Conservation (phyloP, 2,329 filamentous ascomycete species). For the Trichoderma sp. region DNA sequence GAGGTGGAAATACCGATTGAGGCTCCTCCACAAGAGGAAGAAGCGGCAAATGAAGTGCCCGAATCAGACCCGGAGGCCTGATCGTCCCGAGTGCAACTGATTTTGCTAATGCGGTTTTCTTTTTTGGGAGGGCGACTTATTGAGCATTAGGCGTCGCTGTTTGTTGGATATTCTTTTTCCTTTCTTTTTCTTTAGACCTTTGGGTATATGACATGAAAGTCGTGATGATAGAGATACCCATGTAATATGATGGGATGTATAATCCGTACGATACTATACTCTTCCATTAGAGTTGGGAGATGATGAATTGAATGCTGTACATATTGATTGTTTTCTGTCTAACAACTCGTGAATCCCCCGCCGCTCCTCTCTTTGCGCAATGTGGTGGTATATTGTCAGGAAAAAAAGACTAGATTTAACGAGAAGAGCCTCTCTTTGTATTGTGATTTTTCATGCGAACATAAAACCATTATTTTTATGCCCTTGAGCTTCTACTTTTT, state of each 20-base stretch:
- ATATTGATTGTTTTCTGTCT: background rate
- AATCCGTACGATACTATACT: constrained; percentile 6
- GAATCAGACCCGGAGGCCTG: constrained; percentile 47
- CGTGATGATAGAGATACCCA: constrained; percentile 12
- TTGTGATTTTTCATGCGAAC: background rate
- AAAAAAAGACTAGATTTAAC: background rate
- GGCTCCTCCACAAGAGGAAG: constrained; percentile 48
- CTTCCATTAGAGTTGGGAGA: constrained; percentile 3
- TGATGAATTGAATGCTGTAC: constrained; percentile 8
- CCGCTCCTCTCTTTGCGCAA: background rate
- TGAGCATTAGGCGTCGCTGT: background rate
- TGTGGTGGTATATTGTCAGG: background rate
- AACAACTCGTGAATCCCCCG: background rate
- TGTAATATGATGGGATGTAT: constrained; percentile 6
- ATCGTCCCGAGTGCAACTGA: background rate
- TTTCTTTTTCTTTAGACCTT: background rate
- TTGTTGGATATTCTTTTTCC: background rate
- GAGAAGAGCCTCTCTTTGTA: background rate
- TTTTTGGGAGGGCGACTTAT: background rate
- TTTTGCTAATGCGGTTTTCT: background rate
- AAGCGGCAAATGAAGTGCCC: constrained; percentile 36
- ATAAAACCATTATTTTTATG: constrained; percentile 10
- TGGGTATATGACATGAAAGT: constrained; percentile 4
- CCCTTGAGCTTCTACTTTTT: background rate
- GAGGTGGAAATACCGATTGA: constrained; percentile 65